phyloP scores from a whole-genome alignment of 163 green algal genomes.

The Chlamydomonas reinhardtii region DNA sequence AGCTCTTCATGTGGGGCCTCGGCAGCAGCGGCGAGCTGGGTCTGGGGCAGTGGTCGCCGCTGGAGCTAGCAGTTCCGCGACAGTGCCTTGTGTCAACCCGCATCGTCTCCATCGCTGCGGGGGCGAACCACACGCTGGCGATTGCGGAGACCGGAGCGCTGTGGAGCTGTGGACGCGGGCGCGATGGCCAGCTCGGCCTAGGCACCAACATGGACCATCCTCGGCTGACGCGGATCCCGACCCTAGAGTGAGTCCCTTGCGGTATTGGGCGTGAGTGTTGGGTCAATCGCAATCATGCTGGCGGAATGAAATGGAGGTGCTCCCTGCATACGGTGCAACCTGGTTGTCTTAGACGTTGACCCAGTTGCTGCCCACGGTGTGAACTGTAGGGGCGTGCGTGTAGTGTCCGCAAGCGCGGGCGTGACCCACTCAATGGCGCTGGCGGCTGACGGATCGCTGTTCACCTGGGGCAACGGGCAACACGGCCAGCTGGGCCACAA shows the following conservation, averaged over 20 bases:
- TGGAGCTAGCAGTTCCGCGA: conserved; percentile 73
- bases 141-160: conserved; percentile 79
- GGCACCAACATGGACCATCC: conserved; percentile 46
- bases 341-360: too few species aligned
- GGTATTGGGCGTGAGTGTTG: too few species aligned
- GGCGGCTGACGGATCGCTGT: conserved; percentile 83
- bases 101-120: conserved; percentile 67
- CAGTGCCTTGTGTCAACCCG: conserved; percentile 62
- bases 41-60: conserved; percentile 63
- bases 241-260: conserved; percentile 55
- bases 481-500: conserved; percentile 85
- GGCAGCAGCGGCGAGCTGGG: conserved; percentile 87
- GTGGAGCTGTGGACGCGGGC: conserved; percentile 78
- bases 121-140: conserved; percentile 83
- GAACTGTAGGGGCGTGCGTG: conserved; percentile 59
- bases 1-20: conserved; percentile 90
- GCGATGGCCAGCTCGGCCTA: conserved; percentile 62
- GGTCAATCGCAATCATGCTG: too few species aligned
- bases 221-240: conserved; percentile 56
- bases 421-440: conserved; percentile 82
- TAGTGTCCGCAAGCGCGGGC: conserved; percentile 82
- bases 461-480: conserved; percentile 81
- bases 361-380: too few species aligned
- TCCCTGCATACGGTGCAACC: neutral
- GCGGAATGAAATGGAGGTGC: too few species aligned